phyloP scores from a whole-genome alignment of 495 filamentous ascomycete genomes.

The Rusavskia elegans region DNA sequence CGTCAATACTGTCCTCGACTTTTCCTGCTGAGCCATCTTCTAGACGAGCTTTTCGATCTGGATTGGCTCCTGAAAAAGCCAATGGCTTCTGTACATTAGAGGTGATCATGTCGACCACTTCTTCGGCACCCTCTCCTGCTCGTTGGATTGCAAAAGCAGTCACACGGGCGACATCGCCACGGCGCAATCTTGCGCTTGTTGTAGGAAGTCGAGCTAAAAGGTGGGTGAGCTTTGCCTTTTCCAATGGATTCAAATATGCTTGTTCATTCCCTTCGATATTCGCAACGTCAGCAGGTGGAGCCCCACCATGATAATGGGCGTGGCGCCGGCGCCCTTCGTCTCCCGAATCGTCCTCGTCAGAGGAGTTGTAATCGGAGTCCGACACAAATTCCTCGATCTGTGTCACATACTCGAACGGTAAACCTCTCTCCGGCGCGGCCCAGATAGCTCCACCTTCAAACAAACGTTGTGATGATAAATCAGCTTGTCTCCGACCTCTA shows the following conservation, averaged over 20 bases:
- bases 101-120: slow-evolving; percentile 77
- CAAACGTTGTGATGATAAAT: slow-evolving; percentile 22
- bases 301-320: slow-evolving; percentile 23
- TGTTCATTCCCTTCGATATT: slow-evolving; percentile 38
- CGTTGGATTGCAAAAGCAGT: slow-evolving; percentile 85
- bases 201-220: slow-evolving; percentile 69
- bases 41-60: slow-evolving; percentile 18
- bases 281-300: slow-evolving; percentile 29
- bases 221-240: slow-evolving; percentile 69
- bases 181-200: slow-evolving; percentile 54
- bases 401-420: slow-evolving; percentile 64
- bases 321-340: slow-evolving; percentile 49
- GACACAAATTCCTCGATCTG: slow-evolving; percentile 60
- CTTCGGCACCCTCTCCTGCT: slow-evolving; percentile 61
- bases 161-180: slow-evolving; percentile 73
- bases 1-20: slow-evolving; percentile 17
- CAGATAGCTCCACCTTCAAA: slow-evolving; percentile 60
- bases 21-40: slow-evolving; percentile 7
- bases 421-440: slow-evolving; percentile 45
- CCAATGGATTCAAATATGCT: slow-evolving; percentile 66
- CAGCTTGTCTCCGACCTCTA: slow-evolving; percentile 14
- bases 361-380: slow-evolving; percentile 72
- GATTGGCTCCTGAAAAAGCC: slow-evolving; percentile 42
- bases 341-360: slow-evolving; percentile 75
- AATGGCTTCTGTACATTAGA: slow-evolving; percentile 64